Evolutionary conservation across 768 basidiomycete species (phyloP), one percentile per base, ranked within the genome.

Genomic region (Leccinum barrowsii): DNA sequence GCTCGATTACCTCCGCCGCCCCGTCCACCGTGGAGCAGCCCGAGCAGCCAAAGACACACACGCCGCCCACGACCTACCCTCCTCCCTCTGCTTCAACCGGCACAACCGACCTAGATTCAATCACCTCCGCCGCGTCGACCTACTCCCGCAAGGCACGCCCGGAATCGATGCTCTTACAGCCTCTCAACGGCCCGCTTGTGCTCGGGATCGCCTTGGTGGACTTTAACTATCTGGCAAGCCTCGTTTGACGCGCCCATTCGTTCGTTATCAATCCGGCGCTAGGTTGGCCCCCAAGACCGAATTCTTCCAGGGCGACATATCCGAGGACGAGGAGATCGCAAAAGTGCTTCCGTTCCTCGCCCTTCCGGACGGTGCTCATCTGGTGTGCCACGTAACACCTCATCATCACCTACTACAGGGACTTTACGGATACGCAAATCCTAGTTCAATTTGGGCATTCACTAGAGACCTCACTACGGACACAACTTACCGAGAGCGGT

Each of bases 331-430:
- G 59, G 92, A 95, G 69, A 79, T 98, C 28, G 77, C 79, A 34
- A 90, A 87, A 70, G 85, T 93, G 34, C 78, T 99, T 30, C 97
- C 97, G 0, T 98, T 99, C 75, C 81, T 99, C 12, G 97, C 97
- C 1, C 80, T 99, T 26, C 97, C 97, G 2, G 97, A 99, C 67
- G 97, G 97, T 17, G 97, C 97, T 10, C 97, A 99, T 75, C 72
- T 97, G 64, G 93, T 95, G 65, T 62, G 47, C 30, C 54, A 17
- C 60, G 10, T 28, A 22, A 21, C 51, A 32, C 15, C 28, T 54
- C 10, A 48, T 30, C n/a, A 35, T 2, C 22, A 24, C 52, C 21
- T 58, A 4, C 19, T 58, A 4, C 65, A 89, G 90, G 63, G 92
- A 99, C 75, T 98, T 99, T 70, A 81, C 83, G 5, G 89, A 95